phyloP scores from a whole-genome alignment of 495 filamentous ascomycete species.

The Pyrenopolyporus hunteri region DNA sequence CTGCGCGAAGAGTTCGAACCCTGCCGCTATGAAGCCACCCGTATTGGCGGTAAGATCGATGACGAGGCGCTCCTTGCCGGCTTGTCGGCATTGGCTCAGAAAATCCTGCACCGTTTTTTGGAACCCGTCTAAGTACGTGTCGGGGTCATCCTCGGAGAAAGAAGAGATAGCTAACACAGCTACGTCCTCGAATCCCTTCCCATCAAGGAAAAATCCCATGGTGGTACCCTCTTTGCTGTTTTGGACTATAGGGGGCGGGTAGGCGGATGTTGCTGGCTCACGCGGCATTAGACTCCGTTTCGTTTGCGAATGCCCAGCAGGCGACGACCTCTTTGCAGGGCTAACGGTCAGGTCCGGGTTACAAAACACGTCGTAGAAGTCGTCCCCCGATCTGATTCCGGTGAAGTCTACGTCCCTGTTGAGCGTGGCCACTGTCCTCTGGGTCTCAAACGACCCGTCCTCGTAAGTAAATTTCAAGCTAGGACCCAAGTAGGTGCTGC shows the following conservation, averaged over 20 bases:
- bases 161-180: conserved; percentile 43
- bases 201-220: conserved; percentile 48
- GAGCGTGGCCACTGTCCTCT: conserved; percentile 5
- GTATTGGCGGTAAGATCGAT: conserved; percentile 63
- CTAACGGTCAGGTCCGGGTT: conserved; percentile 24
- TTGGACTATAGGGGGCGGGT: conserved; percentile 7
- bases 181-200: conserved; percentile 48
- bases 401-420: conserved; percentile 13
- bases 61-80: conserved; percentile 56
- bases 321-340: background rate
- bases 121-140: conserved; percentile 44
- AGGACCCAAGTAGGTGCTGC: conserved; percentile 23
- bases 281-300: background rate
- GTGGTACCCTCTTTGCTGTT: conserved; percentile 13
- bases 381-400: conserved; percentile 23
- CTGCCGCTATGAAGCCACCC: conserved; percentile 57
- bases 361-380: conserved; percentile 39
- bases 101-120: conserved; percentile 48
- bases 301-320: background rate
- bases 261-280: background rate
- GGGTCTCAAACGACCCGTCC: conserved; percentile 4
- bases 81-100: conserved; percentile 42
- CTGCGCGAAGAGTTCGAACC: conserved; percentile 54
- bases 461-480: conserved; percentile 36
- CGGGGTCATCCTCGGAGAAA: conserved; percentile 32